phyloP scores from a whole-genome alignment of 495 filamentous ascomycete genomes.

The Penicillium dipodomyicola region DNA sequence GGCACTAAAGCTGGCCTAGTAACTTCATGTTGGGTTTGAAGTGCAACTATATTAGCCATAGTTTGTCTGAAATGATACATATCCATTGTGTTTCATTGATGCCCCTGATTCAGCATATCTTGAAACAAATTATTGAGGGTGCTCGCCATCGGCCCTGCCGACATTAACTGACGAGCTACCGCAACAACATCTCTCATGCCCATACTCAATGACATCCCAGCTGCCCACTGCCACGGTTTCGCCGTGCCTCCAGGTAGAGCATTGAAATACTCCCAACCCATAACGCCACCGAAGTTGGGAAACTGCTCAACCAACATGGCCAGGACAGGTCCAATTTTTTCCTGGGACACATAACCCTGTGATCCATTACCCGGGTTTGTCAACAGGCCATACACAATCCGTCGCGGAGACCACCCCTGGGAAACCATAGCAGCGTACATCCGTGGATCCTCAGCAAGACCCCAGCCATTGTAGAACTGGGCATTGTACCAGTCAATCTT shows the following conservation, averaged over 20 bases:
- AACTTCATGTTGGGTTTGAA: neutral
- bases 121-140: conserved; percentile 33
- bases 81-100: conserved; percentile 7
- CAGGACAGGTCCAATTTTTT: conserved; percentile 45
- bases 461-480: conserved; percentile 86
- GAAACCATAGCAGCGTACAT: conserved; percentile 64
- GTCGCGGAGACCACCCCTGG: conserved; percentile 60
- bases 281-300: conserved; percentile 71
- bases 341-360: conserved; percentile 53
- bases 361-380: conserved; percentile 67
- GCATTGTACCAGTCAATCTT: conserved; percentile 78
- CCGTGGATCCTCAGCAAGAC: conserved; percentile 54
- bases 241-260: conserved; percentile 53
- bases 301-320: conserved; percentile 49
- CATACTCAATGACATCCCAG: conserved; percentile 54
- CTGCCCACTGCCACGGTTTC: conserved; percentile 71
- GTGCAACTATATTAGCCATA: neutral
- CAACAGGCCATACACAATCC: conserved; percentile 69
- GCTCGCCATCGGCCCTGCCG: conserved; percentile 28
- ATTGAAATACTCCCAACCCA: conserved; percentile 90
- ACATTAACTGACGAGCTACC: conserved; percentile 31
- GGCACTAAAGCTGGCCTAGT: neutral
- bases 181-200: conserved; percentile 43
- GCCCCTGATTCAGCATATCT: conserved; percentile 34
- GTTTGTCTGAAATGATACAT: neutral